Evolutionary conservation across 2,329 filamentous ascomycete genomes (phyloP).

Genomic region (Cryoendolithus antarcticus): DNA sequence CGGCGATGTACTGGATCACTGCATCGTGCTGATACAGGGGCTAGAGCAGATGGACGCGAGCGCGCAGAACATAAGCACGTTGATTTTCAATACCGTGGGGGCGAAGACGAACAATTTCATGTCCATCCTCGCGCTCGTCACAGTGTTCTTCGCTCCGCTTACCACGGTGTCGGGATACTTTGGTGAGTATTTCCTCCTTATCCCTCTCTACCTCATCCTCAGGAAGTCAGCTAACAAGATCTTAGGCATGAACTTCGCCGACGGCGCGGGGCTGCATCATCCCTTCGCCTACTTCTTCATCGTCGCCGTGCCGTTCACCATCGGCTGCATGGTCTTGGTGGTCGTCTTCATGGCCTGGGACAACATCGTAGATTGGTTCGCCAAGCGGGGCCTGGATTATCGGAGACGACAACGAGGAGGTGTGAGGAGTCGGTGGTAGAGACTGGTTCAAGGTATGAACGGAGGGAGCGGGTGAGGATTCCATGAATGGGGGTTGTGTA

Average conservation of each 20-base stretch:
- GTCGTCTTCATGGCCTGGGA: conserved; percentile 19
- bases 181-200: too few relatives aligned
- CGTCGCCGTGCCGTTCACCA: conserved; percentile 32
- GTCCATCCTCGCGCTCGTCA: conserved; percentile 83
- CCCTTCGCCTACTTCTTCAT: conserved; percentile 41
- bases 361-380: conserved; percentile 14
- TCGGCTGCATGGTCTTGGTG: conserved; percentile 22
- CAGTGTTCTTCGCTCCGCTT: conserved; percentile 80
- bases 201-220: too few relatives aligned
- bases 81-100: conserved; percentile 91
- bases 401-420: background rate
- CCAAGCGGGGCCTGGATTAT: conserved; percentile 2
- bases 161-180: conserved; percentile 64
- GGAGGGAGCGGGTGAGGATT: too few relatives aligned
- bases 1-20: conserved; percentile 83
- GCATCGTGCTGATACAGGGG: conserved; percentile 67
- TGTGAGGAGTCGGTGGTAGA: too few relatives aligned
- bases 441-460: too few relatives aligned
- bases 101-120: conserved; percentile 86
- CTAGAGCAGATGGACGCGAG: conserved; percentile 73
- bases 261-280: conserved; percentile 34
- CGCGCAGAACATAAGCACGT: conserved; percentile 65
- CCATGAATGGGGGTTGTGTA: too few relatives aligned
- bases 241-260: conserved; percentile 49
- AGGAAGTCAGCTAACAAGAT: too few relatives aligned